Evolutionary conservation across 202 grass and related monocot species (phyloP).

Genomic region (Bolboschoenoplectus hybrid): DNA sequence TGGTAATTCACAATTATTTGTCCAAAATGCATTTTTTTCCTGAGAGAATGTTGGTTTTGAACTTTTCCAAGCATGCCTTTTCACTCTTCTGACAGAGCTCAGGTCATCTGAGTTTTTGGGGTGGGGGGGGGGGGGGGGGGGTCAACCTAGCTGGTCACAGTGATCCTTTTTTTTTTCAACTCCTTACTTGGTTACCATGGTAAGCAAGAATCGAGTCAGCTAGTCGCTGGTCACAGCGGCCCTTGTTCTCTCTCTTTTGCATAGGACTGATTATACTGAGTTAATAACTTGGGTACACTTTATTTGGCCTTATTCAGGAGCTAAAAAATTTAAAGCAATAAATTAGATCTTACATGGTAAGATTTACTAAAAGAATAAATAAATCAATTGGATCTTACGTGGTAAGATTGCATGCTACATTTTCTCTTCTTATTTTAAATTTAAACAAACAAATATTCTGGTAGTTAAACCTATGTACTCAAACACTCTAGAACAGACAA

Average conservation of each 20-base stretch:
- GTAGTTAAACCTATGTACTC: neutral
- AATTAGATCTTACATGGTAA: neutral
- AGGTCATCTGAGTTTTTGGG: neutral
- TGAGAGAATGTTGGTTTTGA: neutral
- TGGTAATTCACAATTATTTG: slow-evolving; percentile 2
- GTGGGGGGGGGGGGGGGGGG: neutral
- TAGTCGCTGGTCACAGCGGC: neutral
- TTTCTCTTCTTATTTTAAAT: slow-evolving; percentile 16
- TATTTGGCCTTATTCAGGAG: neutral
- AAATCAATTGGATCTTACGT: neutral
- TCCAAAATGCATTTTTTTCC: neutral
- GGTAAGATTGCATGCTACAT: neutral
- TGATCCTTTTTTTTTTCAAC: neutral
- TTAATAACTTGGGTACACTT: neutral
- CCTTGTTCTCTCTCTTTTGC: neutral
- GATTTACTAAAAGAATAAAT: neutral
- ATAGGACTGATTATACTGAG: neutral
- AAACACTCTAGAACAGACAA: neutral
- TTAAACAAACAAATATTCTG: neutral
- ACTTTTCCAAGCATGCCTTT: neutral
- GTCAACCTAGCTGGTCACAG: neutral
- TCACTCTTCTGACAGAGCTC: neutral
- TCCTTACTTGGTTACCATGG: neutral
- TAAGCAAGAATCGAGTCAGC: neutral
- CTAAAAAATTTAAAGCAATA: neutral